These are phyloP conservation scores for Yarrowia sp. DNA, from an alignment of 805 yeast species.

Conservation along the genomic window DNA sequence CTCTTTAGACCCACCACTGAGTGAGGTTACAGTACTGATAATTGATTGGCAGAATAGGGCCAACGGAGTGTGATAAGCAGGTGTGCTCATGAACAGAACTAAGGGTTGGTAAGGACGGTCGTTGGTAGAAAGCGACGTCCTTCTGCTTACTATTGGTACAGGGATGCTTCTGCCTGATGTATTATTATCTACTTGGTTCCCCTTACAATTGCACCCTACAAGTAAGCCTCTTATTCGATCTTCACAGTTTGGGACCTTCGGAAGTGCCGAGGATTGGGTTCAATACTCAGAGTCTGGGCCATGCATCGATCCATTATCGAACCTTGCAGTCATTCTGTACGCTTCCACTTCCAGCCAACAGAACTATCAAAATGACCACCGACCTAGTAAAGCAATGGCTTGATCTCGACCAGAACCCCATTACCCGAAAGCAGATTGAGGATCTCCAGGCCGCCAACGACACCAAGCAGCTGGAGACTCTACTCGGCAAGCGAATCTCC, in stretches of 20 bases:
- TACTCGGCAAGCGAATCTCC: slow-evolving; percentile 53
- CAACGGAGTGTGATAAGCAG: too few species aligned
- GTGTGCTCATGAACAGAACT: too few species aligned
- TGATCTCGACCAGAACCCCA: slow-evolving; percentile 33
- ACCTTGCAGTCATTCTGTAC: background rate
- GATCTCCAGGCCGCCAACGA: slow-evolving; percentile 42
- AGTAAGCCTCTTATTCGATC: too few species aligned
- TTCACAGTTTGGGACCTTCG: background rate
- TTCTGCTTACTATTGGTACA: too few species aligned
- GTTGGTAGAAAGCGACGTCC: too few species aligned
- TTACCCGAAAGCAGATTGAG: slow-evolving; percentile 55
- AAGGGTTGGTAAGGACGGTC: too few species aligned
- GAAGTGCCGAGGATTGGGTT: background rate
- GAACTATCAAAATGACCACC: background rate
- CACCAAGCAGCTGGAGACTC: slow-evolving; percentile 46
- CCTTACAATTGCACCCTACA: too few species aligned
- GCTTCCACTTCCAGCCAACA: background rate
- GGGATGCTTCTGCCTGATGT: too few species aligned
- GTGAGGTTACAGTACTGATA: too few species aligned
- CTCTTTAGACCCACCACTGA: too few species aligned
- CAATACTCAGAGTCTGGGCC: background rate
- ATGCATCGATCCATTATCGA: slow-evolving; percentile 9
- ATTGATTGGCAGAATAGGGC: too few species aligned
- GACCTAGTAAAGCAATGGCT: slow-evolving; percentile 26
- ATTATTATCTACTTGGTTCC: too few species aligned